Conservation (phyloP, 1,284 basidiomycete species). For the Moesziomyces sp. region DNA sequence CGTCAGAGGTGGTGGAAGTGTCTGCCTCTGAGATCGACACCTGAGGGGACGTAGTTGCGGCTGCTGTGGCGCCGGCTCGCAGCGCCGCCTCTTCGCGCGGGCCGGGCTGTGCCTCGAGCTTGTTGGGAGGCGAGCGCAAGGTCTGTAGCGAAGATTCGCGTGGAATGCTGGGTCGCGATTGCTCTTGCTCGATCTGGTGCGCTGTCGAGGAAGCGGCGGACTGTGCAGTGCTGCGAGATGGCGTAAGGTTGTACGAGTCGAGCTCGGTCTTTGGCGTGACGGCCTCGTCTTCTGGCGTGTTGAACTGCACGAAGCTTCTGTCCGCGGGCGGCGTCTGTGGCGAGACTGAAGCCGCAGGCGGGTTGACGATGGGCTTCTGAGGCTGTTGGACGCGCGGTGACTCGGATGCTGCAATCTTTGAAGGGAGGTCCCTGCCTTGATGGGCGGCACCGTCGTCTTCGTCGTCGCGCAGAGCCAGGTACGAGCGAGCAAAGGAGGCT, state of each 20-base stretch:
- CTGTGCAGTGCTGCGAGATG: conserved; percentile 3
- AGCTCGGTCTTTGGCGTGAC: conserved; percentile 11
- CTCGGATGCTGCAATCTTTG: background rate
- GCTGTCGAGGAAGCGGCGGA: background rate
- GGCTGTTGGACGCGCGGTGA: background rate
- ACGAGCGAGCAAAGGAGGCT: conserved; percentile 6
- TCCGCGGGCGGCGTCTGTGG: conserved; percentile 24
- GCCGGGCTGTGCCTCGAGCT: conserved; percentile 29
- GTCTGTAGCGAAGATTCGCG: conserved; percentile 38
- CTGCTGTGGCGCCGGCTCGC: conserved; percentile 29
- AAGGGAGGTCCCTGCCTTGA: conserved; percentile 1
- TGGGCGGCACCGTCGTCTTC: conserved; percentile 14
- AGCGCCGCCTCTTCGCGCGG: conserved; percentile 37
- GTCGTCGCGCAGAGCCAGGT: conserved; percentile 36
- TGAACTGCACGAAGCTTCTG: conserved; percentile 24
- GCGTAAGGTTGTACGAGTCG: conserved; percentile 4
- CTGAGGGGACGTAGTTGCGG: conserved; percentile 10
- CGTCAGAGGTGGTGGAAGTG: background rate
- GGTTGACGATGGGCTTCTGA: too few relatives aligned
- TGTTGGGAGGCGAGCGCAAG: conserved; percentile 26
- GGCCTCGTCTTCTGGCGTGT: conserved; percentile 16
- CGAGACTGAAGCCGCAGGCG: background rate
- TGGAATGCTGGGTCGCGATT: conserved; percentile 12
- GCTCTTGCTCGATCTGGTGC: background rate
- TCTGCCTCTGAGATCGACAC: background rate